Evolutionary conservation across 2,329 filamentous ascomycete genomes (phyloP), one percentile per base, ranked within the genome.

Genomic region (Arthrobotrys pseudoclavata): DNA sequence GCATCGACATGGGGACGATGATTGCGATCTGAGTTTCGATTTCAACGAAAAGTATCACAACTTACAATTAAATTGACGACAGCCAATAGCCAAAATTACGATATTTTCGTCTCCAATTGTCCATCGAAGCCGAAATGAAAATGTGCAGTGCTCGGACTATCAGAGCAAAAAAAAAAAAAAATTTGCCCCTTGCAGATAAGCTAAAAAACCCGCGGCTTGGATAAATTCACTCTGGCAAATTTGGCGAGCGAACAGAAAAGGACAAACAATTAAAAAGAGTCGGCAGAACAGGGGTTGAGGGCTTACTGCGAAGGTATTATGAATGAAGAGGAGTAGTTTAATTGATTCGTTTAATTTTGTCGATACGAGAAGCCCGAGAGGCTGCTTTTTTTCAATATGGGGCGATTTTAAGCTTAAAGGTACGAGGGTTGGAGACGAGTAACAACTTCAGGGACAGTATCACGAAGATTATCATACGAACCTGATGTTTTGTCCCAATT

Each of bases 341-440:
- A 70, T 72, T 72, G 69, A 72, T 66, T 72, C 69, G 69, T 72
- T 72, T 72, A 74, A 67, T 61, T 67, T 71, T 74, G 42, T 74
- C 69, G 69, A 74, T 67, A 74, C 69, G 69, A 74, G 69, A n/a
- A 13, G 55, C 55, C 55, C 34, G 55, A 42, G 9, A 22, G 55
- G 55, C 18, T 57, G 52, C 52, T 40, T 37, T 24, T 42, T 60
- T 60, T 57, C 29, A 34, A 60, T 60, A 60, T 60, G 55, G 55
- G 55, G 55, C 55, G 18, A 42, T 60, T 61, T 71, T 72, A 72
- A 72, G 69, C 69, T 72, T 72, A 72, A 72, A 64, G 69, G 55
- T 60, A 34, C 48, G 26, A 26, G 67, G 53, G 67, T 62, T 31
- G 40, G 18, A 22, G 40, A 52, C 52, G 40, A 37, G 18, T 40